phyloP scores from a whole-genome alignment of 2,329 filamentous ascomycete species.

The Thelonectria olida region DNA sequence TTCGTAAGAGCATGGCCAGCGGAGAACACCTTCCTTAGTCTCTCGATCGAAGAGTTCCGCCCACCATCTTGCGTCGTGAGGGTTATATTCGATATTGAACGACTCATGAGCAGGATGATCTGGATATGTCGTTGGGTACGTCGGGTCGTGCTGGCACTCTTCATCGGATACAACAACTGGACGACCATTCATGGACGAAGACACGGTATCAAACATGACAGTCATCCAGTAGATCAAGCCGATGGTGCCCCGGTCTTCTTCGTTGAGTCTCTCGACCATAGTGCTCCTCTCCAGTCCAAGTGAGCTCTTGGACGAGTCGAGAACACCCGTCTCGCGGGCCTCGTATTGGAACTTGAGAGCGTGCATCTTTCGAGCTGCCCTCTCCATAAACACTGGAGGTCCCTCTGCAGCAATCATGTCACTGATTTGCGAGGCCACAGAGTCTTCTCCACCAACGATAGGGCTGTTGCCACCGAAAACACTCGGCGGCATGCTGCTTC shows the following conservation, averaged over 20 bases:
- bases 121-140: constrained; percentile 37
- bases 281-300: constrained; percentile 36
- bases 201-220: constrained; percentile 68
- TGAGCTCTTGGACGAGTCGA: constrained; percentile 38
- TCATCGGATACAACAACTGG: constrained; percentile 50
- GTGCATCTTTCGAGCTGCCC: constrained; percentile 51
- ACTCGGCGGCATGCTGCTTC: constrained; percentile 18
- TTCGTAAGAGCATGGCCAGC: constrained; percentile 66
- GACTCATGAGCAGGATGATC: constrained; percentile 31
- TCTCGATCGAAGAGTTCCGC: constrained; percentile 47
- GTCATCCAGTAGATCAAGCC: constrained; percentile 68
- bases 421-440: constrained; percentile 44
- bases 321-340: constrained; percentile 37
- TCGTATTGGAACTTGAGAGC: constrained; percentile 48
- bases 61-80: constrained; percentile 44
- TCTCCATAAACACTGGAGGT: constrained; percentile 45
- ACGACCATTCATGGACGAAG: constrained; percentile 59
- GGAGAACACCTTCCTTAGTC: constrained; percentile 38
- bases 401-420: constrained; percentile 41
- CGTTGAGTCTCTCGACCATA: constrained; percentile 35
- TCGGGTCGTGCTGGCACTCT: constrained; percentile 50
- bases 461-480: constrained; percentile 31
- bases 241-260: constrained; percentile 55
- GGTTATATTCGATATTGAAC: constrained; percentile 31
- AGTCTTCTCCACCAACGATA: constrained; percentile 33